A percentile compares a stretch with the other conserved stretches of the same genome.
phyloP scores from a whole-genome alignment of 2,329 filamentous ascomycete species.

The Claviceps pazoutovae region DNA sequence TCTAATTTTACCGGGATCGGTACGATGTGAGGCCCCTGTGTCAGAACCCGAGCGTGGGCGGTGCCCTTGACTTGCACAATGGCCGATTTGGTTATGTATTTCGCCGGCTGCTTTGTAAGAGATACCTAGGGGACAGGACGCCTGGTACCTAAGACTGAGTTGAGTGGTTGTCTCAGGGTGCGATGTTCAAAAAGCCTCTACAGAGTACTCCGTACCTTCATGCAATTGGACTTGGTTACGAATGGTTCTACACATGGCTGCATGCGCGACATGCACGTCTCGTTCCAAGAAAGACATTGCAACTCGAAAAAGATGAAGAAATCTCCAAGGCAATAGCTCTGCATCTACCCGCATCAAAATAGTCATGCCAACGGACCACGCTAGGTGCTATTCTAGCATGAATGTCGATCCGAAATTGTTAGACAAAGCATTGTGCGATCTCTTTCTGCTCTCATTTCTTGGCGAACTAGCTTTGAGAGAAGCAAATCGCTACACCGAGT shows the following conservation, averaged over 20 bases:
- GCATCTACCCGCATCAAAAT: slow-evolving; percentile 2
- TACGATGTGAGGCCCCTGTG: not conserved
- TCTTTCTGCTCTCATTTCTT: not conserved
- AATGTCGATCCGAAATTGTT: not conserved
- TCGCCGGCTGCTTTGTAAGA: too few relatives aligned
- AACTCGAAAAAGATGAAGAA: too few relatives aligned
- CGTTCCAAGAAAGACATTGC: not conserved
- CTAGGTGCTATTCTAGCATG: not conserved
- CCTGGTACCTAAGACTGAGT: too few relatives aligned
- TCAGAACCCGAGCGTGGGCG: not conserved
- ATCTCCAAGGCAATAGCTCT: not conserved
- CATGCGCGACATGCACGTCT: not conserved
- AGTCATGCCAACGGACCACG: not conserved
- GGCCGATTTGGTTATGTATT: not conserved
- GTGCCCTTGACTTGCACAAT: not conserved
- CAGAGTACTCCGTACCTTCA: too few relatives aligned
- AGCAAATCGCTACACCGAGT: not conserved
- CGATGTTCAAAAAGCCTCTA: too few relatives aligned
- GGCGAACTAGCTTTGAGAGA: not conserved
- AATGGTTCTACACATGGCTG: not conserved
- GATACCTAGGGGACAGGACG: too few relatives aligned
- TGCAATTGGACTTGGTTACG: too few relatives aligned
- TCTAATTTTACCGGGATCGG: not conserved
- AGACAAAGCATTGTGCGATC: not conserved
- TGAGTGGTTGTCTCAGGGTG: too few relatives aligned